These are phyloP conservation scores for Cyberlindnera samutprakarnensis DNA, from an alignment of 805 yeast genomes.

Conservation along the genomic window DNA sequence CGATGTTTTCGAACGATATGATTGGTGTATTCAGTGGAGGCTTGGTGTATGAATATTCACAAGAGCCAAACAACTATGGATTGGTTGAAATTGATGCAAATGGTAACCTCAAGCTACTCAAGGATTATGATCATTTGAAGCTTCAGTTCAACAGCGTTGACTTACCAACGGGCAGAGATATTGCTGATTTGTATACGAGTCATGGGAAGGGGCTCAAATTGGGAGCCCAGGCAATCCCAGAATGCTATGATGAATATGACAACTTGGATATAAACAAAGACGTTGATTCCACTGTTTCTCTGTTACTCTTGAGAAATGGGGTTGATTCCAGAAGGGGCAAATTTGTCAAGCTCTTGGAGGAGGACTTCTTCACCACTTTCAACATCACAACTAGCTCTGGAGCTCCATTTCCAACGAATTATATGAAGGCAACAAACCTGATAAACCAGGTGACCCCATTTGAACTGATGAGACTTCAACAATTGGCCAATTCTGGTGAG, in stretches of 20 bases:
- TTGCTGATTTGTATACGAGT: conserved; percentile 18
- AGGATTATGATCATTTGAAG: conserved; percentile 53
- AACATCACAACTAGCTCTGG: conserved; percentile 40
- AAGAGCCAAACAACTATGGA: conserved; percentile 76
- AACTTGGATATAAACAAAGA: conserved; percentile 34
- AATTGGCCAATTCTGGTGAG: conserved; percentile 18
- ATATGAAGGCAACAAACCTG: conserved; percentile 16
- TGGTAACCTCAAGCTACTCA: conserved; percentile 39
- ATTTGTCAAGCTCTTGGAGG: conserved; percentile 36
- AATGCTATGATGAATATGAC: conserved; percentile 33
- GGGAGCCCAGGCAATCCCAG: conserved; percentile 21
- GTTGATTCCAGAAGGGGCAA: conserved; percentile 41
- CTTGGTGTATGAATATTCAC: conserved; percentile 82
- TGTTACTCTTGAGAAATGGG: conserved; percentile 40
- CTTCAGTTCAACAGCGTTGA: conserved; percentile 34
- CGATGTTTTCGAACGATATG: conserved; percentile 70
- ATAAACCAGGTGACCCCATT: conserved; percentile 19
- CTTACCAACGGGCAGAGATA: conserved; percentile 22
- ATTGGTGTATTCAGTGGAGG: conserved; percentile 79
- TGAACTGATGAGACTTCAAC: conserved; percentile 18
- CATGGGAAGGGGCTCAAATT: conserved; percentile 18
- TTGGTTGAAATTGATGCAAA: conserved; percentile 53
- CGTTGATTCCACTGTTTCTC: conserved; percentile 35
- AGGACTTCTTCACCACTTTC: conserved; percentile 35
- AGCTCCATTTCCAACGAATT: conserved; percentile 15